A percentile compares a stretch with the other conserved stretches of the same genome.
Evolutionary conservation across 73 alveolate genomes (phyloP).

Genomic region (Vitrella brassicaformis): DNA sequence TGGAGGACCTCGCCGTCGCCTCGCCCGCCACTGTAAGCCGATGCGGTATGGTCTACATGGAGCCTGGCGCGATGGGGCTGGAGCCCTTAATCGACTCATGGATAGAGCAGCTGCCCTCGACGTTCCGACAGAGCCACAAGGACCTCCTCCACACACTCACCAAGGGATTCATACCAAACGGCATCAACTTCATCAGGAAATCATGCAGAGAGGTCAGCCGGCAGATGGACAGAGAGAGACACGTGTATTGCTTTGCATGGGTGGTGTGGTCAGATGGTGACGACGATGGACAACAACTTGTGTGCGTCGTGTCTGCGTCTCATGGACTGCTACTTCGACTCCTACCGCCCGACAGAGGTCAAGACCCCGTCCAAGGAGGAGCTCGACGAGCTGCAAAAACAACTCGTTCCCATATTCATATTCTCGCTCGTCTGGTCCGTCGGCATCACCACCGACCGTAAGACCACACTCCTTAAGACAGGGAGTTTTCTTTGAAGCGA

Average conservation of each 20-base stretch:
- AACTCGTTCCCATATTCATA: conserved; percentile 12
- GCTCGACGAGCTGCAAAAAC: conserved; percentile 56
- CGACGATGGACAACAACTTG: conserved; percentile 34
- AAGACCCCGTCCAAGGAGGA: conserved; percentile 75
- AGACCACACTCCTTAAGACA: neutral
- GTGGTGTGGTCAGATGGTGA: neutral
- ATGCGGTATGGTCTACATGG: conserved; percentile 93
- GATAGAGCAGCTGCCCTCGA: conserved; percentile 58
- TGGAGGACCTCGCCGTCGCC: conserved; percentile 84
- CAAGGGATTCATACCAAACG: conserved; percentile 55
- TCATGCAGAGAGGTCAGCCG: conserved; percentile 53
- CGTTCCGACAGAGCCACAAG: conserved; percentile 44
- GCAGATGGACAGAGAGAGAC: neutral
- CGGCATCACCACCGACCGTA: conserved; percentile 26
- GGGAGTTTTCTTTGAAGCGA: neutral
- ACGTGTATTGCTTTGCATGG: neutral
- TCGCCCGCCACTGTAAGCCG: conserved; percentile 94
- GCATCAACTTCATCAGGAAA: conserved; percentile 49
- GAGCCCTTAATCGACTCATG: conserved; percentile 73
- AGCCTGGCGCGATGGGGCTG: conserved; percentile 73
- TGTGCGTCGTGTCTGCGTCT: conserved; percentile 34
- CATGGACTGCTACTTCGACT: conserved; percentile 75
- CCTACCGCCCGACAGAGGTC: conserved; percentile 57
- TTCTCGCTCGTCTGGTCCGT: conserved; percentile 29
- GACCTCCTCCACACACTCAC: conserved; percentile 41